These are phyloP conservation scores for Adansonia digitata DNA, from an alignment of 345 rosid genomes.

Conservation along the genomic window DNA sequence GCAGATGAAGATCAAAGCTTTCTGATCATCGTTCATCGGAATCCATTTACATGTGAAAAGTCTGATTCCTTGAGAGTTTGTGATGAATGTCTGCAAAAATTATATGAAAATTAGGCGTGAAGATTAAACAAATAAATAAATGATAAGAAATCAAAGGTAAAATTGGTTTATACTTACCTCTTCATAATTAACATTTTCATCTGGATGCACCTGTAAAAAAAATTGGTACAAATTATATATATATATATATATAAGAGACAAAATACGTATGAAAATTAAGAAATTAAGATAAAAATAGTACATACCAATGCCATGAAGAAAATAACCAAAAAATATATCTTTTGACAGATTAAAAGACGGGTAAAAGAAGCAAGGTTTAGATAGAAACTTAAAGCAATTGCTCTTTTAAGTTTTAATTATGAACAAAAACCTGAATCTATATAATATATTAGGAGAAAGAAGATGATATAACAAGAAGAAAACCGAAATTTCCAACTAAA, in stretches of 20 bases:
- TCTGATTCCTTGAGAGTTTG: slow-evolving; percentile 51
- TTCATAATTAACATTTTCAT: slow-evolving; percentile 5
- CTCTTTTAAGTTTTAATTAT: background rate
- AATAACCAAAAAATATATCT: background rate
- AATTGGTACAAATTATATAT: background rate
- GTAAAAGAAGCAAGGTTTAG: background rate
- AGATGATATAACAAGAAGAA: background rate
- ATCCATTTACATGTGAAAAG: slow-evolving; percentile 78
- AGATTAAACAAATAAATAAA: no score
- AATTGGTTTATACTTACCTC: background rate
- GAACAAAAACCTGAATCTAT: background rate
- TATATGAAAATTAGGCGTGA: background rate
- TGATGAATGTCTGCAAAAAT: slow-evolving; percentile 20
- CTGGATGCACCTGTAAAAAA: background rate
- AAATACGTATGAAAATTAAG: background rate
- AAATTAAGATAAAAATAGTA: background rate
- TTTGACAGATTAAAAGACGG: background rate
- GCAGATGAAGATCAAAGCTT: slow-evolving; percentile 69
- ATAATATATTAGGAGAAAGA: background rate
- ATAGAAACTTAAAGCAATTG: background rate
- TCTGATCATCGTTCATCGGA: slow-evolving; percentile 45
- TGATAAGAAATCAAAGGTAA: no score
- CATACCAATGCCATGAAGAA: slow-evolving; percentile 8
- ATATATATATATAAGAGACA: background rate
- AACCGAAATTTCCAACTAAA: background rate